phyloP scores from a whole-genome alignment of 257 asterid species.

The Solanum microdontum region DNA sequence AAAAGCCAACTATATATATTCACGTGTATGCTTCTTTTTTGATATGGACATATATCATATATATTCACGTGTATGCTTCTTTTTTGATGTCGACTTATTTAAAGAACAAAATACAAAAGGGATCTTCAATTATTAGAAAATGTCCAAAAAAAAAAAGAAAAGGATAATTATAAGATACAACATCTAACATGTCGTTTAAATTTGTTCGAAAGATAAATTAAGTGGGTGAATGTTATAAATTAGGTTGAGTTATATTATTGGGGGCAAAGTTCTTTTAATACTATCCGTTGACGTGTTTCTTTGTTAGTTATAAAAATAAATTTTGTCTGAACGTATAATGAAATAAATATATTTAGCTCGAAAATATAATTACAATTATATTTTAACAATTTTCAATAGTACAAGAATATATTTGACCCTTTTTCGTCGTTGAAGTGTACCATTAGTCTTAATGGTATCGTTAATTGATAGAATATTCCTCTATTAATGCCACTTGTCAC shows the following conservation, averaged over 20 bases:
- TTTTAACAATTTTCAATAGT: too few relatives aligned
- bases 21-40: not conserved
- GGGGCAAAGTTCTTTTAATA: too few relatives aligned
- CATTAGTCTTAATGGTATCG: not conserved
- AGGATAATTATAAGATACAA: not conserved
- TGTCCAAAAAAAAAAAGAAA: not conserved
- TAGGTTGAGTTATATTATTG: too few relatives aligned
- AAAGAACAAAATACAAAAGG: not conserved
- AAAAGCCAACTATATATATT: not conserved
- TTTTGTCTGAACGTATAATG: too few relatives aligned
- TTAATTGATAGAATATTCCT: not conserved
- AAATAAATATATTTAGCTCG: too few relatives aligned
- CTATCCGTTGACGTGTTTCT: too few relatives aligned
- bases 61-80: not conserved
- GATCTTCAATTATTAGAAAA: not conserved
- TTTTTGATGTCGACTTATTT: not conserved
- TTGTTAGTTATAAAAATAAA: too few relatives aligned
- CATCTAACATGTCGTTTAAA: not conserved
- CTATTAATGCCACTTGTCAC: slow-evolving; percentile 25
- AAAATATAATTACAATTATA: too few relatives aligned
- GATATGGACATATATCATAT: not conserved
- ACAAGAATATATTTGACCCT: not conserved
- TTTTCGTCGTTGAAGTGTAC: not conserved
- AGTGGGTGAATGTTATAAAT: too few relatives aligned
- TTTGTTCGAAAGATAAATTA: too few relatives aligned